Evolutionary conservation across 179 eudicot species (phyloP), one percentile per base, ranked within the genome.

Genomic region (Spinacia oleracea): DNA sequence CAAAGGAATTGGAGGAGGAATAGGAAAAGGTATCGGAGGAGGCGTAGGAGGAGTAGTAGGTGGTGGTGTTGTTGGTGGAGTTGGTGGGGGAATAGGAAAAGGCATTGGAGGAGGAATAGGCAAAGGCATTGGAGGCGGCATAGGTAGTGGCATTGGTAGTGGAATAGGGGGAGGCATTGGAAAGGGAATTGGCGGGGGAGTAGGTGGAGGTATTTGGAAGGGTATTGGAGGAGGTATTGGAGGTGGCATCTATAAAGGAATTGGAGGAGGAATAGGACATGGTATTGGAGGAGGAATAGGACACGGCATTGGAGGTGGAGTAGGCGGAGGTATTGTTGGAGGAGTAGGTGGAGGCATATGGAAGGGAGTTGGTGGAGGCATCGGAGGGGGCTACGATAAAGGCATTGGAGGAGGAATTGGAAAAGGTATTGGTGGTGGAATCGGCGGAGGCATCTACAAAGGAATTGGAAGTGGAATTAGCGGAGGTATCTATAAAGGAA

Each of bases 101-200:
- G 78, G 75, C 0, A 10, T 56, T 10, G 81, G 81, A 25, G 77
- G 78, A 27, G 83, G 83, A 9, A 1, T 56, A n/a, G 83, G 83
- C 25, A 65, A 67, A 21, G 83, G 83, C 9, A 32, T 68, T 12
- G 83, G 63, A 9, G 79, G 79, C 0, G 79, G 83, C 2, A 25
- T 75, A 1, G 83, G 51, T 12, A 73, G 79, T 0, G 16, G 21
- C 6, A 76, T 65, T 14, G 79, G 73, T 0, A 35, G 48, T 1
- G 83, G 83, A 0, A 5, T 75, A 0, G 79, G 79, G 0, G 64
- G 53, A 11, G 79, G 77, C 58, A 9, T 9, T 6, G 64, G 73
- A 0, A 43, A 38, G 14, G 79, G 76, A 4, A 12, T 53, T 23
- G 73, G 79, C 0, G 79, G 79, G 2, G 79, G 64, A 7, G 4